phyloP scores from a whole-genome alignment of 1,139 yeast species.

The Sugiyamaella castrensis region DNA sequence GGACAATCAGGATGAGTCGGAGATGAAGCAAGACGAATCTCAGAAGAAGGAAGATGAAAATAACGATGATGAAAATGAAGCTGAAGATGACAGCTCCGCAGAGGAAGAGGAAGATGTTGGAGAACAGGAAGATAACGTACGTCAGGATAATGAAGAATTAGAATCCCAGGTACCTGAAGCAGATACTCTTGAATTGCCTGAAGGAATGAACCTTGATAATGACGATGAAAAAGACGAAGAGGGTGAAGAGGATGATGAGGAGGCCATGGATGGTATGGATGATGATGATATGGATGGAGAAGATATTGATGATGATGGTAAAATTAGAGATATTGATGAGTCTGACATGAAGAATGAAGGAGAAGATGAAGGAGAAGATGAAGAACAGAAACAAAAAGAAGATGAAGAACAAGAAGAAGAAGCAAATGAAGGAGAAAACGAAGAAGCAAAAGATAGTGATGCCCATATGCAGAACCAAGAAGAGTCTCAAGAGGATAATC shows the following conservation, averaged over 20 bases:
- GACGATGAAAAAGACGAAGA: conserved; percentile 36
- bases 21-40: conserved; percentile 33
- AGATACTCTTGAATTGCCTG: conserved; percentile 41
- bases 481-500: conserved; percentile 71
- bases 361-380: conserved; percentile 65
- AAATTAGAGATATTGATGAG: conserved; percentile 29
- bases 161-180: conserved; percentile 39
- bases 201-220: conserved; percentile 35
- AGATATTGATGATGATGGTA: conserved; percentile 33
- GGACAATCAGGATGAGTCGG: conserved; percentile 39
- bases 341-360: conserved; percentile 74
- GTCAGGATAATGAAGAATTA: conserved; percentile 56
- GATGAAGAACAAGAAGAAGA: conserved; percentile 51
- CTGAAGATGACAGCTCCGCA: conserved; percentile 46
- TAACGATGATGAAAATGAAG: conserved; percentile 42
- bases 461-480: conserved; percentile 28
- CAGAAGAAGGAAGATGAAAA: conserved; percentile 36
- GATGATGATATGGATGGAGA: conserved; percentile 33
- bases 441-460: conserved; percentile 53
- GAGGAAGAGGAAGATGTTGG: conserved; percentile 76
- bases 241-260: conserved; percentile 30
- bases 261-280: conserved; percentile 24
- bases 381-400: conserved; percentile 61
- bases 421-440: conserved; percentile 31
- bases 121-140: conserved; percentile 83